These are phyloP conservation scores for Arachis stenosperma DNA, from an alignment of 306 rosid genomes.

Conservation along the genomic window DNA sequence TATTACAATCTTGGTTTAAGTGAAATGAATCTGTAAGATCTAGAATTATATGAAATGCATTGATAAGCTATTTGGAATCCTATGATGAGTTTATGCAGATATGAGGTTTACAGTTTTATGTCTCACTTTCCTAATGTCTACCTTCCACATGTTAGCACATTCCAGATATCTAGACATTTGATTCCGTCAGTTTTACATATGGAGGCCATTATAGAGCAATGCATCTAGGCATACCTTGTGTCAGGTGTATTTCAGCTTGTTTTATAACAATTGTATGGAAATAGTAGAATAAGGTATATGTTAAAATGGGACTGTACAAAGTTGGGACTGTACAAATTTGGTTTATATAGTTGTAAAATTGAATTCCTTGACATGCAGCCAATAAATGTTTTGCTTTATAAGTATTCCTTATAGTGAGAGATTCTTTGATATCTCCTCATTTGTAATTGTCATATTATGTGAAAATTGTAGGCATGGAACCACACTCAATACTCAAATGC, in stretches of 20 bases:
- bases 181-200: neutral
- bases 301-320: neutral
- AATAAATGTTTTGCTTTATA: neutral
- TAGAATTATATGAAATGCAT: neutral
- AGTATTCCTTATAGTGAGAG: slow-evolving; percentile 16
- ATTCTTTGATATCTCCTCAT: slow-evolving; percentile 21
- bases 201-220: neutral
- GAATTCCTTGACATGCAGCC: slow-evolving; percentile 3
- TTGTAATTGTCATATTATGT: slow-evolving; percentile 13
- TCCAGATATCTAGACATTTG: neutral
- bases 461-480: slow-evolving; percentile 71
- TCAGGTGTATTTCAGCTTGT: slow-evolving; percentile 24
- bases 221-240: neutral
- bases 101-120: neutral
- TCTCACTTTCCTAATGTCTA: neutral
- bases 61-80: slow-evolving; percentile 4
- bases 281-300: slow-evolving; percentile 5
- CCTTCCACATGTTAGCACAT: neutral
- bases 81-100: slow-evolving; percentile 6
- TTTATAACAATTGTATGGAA: slow-evolving; percentile 14
- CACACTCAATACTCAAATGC: slow-evolving; percentile 42
- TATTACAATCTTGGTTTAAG: slow-evolving; percentile 16
- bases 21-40: slow-evolving; percentile 8
- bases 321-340: slow-evolving; percentile 19
- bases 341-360: slow-evolving; percentile 14